phyloP scores from a whole-genome alignment of 768 basidiomycete genomes.

The Clitopilus passeckerianus region DNA sequence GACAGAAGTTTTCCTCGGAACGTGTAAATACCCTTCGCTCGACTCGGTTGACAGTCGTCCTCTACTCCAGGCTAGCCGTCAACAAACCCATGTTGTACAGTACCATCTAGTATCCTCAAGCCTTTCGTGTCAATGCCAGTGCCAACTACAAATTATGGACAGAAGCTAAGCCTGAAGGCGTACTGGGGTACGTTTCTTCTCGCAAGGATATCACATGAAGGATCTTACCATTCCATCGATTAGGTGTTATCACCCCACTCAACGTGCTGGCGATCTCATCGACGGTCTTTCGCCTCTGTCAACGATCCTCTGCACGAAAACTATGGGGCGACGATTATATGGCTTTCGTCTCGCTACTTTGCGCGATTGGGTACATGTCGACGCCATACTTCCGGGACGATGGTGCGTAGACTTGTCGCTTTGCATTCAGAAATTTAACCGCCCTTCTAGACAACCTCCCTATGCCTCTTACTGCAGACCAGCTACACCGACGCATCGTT shows the following conservation, averaged over 20 bases:
- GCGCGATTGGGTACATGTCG: constrained; percentile 3
- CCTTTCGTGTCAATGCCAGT: too few species aligned
- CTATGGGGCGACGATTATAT: constrained; percentile 19
- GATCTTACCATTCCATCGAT: background rate
- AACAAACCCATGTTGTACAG: too few species aligned
- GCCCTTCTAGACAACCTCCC: background rate
- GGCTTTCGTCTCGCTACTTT: constrained; percentile 7
- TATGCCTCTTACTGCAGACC: background rate
- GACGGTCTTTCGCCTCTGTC: constrained; percentile 12
- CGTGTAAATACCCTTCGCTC: too few species aligned
- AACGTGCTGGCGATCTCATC: constrained; percentile 9
- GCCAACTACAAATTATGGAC: background rate
- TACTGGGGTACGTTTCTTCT: background rate
- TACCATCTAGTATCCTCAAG: too few species aligned
- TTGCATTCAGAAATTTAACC: background rate
- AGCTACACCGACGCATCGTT: constrained; percentile 3
- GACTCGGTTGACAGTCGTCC: too few species aligned
- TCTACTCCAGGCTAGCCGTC: too few species aligned
- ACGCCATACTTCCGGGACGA: constrained; percentile 9
- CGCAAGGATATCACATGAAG: background rate
- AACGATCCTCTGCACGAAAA: constrained; percentile 10
- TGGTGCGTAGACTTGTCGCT: background rate
- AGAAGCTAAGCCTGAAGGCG: background rate
- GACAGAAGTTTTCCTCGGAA: too few species aligned
- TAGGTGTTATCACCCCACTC: constrained; percentile 8